Base-by-base conservation (phyloP, 2,329 filamentous ascomycete genomes). In the Fusarium sp. region DNA sequence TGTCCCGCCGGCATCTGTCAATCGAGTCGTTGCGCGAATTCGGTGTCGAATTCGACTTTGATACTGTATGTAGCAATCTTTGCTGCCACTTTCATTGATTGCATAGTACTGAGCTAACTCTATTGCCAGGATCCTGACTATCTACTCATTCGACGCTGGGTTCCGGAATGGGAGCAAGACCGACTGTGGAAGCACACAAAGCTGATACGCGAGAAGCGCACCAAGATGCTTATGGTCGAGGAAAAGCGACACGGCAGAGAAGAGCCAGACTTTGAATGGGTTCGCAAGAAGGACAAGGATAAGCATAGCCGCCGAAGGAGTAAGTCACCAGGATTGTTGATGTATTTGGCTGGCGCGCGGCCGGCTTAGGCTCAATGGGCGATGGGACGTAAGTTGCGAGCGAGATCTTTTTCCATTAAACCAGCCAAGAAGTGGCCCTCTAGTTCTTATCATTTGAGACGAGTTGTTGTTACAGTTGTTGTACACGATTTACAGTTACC, bases 131-230 rank as follows among this genome's bases (percentile, higher is more conserved):
- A 95, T 77, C 87, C 89, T 24, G 90, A 92, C 52, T 95, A 90
- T 75, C 85, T 95, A 63, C 82, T 95, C 67, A 92, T 95, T 83
- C 93, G 92, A 82, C 87, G 90, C 63, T 93, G 90, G 90, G 90
- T 95, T 58, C 88, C 90, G 8, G 90, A 94, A 75, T 88, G 89
- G 70, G 89, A 94, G 79, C 93, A 94, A 78, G 89, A 94, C 66
- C 84, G 90, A 64, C 87, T 94, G 55, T 95, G 93, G 87, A 87
- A 89, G 48, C 92, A 95, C 82, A 94, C 93, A 7, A 87, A 87
- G 70, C 84, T 87, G 48, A 80, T 94, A 71, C 90, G 91, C n/a
- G 88, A 90, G 77, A 86, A 85, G 79, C 84, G 86, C 12, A 80
- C 79, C 51, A 86, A 84, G 76, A 80, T 85, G 47, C 81, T 87